Evolutionary conservation across 208 protist genomes (phyloP), one percentile per base, ranked within the genome.

Genomic region (Trypanosoma scelopori): DNA sequence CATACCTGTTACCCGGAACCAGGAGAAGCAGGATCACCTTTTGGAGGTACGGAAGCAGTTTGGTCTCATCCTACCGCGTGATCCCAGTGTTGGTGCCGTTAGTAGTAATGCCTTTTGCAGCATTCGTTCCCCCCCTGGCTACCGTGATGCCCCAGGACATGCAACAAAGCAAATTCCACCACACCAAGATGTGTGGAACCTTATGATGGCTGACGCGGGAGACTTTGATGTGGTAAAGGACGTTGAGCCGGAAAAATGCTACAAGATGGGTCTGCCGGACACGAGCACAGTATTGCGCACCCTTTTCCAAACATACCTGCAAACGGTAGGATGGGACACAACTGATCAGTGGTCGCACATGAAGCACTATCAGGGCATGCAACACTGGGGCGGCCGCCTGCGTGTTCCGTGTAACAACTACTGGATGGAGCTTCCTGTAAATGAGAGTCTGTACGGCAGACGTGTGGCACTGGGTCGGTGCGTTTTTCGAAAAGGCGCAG

Each of bases 401-500:
- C 65, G 72, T 20, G 11, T 67, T 11, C 35, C 39, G 25, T 81
- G 82, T 3, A 92, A 88, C 68, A 92, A 78, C 53, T 85, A 74
- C 55, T 92, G 85, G 85, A 78, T 88, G 69, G 71, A 65, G 35
- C 70, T 92, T 47, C 85, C 85, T n/a, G 37, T 92, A 16, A 62
- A 81, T 20, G 49, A 41, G 25, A 55, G 49, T 12, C 16, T 52
- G 5, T 85, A 87, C 45, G 80, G 79, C 4, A n/a, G 51, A 18
- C 77, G 76, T 4, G 55, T 87, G 0, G 85, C 82, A n/a, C 25
- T 85, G 15, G 85, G 85, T 22, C 79, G 85, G 16, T 87, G 85
- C 58, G 25, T 78, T 11, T 65, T 48, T 42, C 73, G 79, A 16
- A 78, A 74, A 41, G 75, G 77, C 0, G 82, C 85, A 4, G 63